A percentile compares a stretch with the other conserved stretches of the same genome.
Evolutionary conservation across 2,329 filamentous ascomycete species (phyloP).

Genomic region (Alternaria sp.): DNA sequence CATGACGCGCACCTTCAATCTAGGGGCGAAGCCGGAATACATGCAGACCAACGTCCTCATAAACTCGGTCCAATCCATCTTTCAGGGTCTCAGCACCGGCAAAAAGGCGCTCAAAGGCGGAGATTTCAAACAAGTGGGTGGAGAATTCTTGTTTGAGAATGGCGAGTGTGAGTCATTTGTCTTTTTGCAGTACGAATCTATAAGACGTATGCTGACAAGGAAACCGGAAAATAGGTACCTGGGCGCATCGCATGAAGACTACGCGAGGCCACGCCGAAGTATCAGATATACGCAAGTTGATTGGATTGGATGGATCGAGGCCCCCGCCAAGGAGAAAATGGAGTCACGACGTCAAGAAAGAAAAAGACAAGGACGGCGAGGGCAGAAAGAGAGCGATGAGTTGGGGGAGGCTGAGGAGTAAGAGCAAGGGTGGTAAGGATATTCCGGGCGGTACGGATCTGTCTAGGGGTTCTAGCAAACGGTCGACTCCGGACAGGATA

Average conservation of each 20-base stretch:
- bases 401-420: conserved; percentile 37
- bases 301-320: conserved; percentile 57
- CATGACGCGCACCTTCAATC: conserved; percentile 70
- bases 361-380: conserved; percentile 19
- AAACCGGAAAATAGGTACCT: conserved; percentile 54
- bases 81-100: conserved; percentile 68
- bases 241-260: conserved; percentile 83
- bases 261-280: conserved; percentile 81
- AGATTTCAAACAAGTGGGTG: conserved; percentile 73
- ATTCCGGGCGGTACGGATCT: conserved; percentile 21
- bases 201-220: too few species aligned
- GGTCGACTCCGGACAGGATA: conserved; percentile 30
- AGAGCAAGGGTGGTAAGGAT: conserved; percentile 35
- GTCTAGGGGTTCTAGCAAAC: conserved; percentile 22
- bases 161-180: conserved; percentile 59
- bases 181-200: too few species aligned
- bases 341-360: conserved; percentile 44
- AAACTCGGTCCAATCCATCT: conserved; percentile 61
- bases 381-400: conserved; percentile 37
- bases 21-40: conserved; percentile 72
- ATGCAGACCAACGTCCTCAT: conserved; percentile 62
- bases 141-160: conserved; percentile 79
- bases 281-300: conserved; percentile 67
- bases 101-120: conserved; percentile 70
- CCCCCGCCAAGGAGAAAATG: conserved; percentile 44